Percentiles rank a stretch among this genome's conserved stretches.
Conservation (phyloP, 352 stramenopile genomes). For the Pythium phragmitis region DNA sequence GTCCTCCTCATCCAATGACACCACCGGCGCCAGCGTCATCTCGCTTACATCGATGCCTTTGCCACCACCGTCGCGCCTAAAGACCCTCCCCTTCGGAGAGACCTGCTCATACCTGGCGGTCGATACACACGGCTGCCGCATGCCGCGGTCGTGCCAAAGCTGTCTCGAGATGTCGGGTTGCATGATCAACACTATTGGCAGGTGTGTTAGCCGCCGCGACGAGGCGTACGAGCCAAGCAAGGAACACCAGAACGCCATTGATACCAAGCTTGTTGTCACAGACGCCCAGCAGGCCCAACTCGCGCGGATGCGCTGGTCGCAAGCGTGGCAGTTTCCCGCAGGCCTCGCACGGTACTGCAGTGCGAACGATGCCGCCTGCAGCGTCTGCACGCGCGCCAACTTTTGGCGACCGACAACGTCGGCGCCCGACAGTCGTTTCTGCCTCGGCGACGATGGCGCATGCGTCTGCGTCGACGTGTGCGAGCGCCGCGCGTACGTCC, state of each 20-base stretch:
- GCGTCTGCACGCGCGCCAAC: conserved; percentile 6
- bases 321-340: conserved; percentile 18
- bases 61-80: background rate
- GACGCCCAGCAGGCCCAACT: conserved; percentile 7
- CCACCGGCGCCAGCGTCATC: background rate
- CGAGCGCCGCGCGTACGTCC: conserved; percentile 1
- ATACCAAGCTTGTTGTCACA: background rate
- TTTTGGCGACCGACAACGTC: conserved; percentile 13
- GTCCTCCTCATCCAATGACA: background rate
- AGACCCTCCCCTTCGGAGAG: conserved; percentile 1
- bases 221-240: conserved; percentile 7
- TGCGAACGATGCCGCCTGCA: conserved; percentile 5
- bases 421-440: conserved; percentile 17
- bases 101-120: conserved; percentile 2
- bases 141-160: conserved; percentile 11
- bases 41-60: background rate
- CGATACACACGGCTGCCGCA: conserved; percentile 6
- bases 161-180: conserved; percentile 17
- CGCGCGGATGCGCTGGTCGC: background rate
- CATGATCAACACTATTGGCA: conserved; percentile 18
- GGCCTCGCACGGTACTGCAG: conserved; percentile 5
- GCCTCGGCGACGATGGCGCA: conserved; percentile 7
- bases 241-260: conserved; percentile 2
- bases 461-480: conserved; percentile 20
- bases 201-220: conserved; percentile 11